Percentiles rank a stretch among this genome's conserved stretches.
phyloP scores from a whole-genome alignment of 2,329 filamentous ascomycete species.

The Fusarium metavorans region DNA sequence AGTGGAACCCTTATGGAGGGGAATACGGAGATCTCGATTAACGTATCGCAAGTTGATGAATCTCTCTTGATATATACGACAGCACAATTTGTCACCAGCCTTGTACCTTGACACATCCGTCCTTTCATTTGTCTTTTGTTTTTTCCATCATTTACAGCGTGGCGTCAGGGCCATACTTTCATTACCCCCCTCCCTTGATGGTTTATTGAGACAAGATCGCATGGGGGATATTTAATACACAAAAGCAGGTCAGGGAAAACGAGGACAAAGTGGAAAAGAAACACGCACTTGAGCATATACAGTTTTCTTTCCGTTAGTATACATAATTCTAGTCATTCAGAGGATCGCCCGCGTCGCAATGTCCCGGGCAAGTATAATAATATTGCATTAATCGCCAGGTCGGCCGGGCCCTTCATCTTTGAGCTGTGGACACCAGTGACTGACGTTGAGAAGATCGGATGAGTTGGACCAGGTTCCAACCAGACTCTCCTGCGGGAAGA shows the following conservation, averaged over 20 bases:
- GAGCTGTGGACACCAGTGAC: background rate
- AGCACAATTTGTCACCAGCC: slow-evolving; percentile 2
- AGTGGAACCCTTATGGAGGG: slow-evolving; percentile 71
- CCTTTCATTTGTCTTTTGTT: slow-evolving; percentile 4
- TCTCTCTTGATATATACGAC: background rate
- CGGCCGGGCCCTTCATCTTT: background rate
- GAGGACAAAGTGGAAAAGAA: slow-evolving; percentile 18
- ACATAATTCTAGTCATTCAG: slow-evolving; percentile 11
- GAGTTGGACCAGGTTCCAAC: background rate
- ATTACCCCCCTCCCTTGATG: background rate
- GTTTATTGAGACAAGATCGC: slow-evolving; percentile 13
- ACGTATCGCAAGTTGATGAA: background rate
- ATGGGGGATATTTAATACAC: slow-evolving; percentile 16
- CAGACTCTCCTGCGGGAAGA: background rate
- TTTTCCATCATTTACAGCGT: slow-evolving; percentile 16
- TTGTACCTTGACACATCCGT: background rate
- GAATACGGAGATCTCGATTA: slow-evolving; percentile 47
- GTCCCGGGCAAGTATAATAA: background rate
- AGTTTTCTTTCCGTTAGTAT: slow-evolving; percentile 12
- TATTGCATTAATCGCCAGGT: background rate
- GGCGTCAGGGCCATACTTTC: slow-evolving; percentile 30
- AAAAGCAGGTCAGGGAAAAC: slow-evolving; percentile 6
- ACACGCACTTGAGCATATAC: slow-evolving; percentile 6
- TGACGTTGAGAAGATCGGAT: background rate
- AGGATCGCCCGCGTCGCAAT: background rate